A percentile compares a stretch with the other conserved stretches of the same genome.
These are phyloP conservation scores for Pleoardoris graminearum DNA, from an alignment of 2,329 filamentous ascomycete genomes.

Conservation along the genomic window DNA sequence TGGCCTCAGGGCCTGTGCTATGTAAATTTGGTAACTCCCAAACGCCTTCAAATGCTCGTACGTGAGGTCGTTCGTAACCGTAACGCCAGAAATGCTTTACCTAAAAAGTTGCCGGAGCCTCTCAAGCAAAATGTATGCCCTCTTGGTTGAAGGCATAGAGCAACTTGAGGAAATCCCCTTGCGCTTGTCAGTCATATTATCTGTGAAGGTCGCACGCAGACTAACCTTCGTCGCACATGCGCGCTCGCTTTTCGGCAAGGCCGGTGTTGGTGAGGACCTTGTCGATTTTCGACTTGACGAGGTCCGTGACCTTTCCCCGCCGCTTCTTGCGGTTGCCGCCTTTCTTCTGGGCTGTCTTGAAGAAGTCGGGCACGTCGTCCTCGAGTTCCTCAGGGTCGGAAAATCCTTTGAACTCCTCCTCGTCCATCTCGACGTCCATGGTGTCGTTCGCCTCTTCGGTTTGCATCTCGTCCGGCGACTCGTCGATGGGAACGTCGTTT, in stretches of 20 bases:
- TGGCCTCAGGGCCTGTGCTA: not conserved
- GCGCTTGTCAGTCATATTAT: too few species aligned
- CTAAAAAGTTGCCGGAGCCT: too few species aligned
- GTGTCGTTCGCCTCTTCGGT: conserved; percentile 41
- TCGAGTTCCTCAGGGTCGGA: conserved; percentile 61
- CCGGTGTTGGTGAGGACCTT: conserved; percentile 83
- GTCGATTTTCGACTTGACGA: conserved; percentile 85
- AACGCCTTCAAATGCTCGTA: conserved; percentile 16
- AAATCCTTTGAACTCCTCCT: conserved; percentile 53
- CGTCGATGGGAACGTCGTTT: conserved; percentile 78
- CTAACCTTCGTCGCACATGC: conserved; percentile 90
- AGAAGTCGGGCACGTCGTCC: conserved; percentile 80
- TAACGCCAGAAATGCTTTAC: too few species aligned
- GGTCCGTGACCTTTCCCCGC: conserved; percentile 76
- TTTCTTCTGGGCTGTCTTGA: conserved; percentile 68
- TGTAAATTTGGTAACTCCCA: conserved; percentile 26
- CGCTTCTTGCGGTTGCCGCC: conserved; percentile 65
- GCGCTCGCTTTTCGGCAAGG: conserved; percentile 77
- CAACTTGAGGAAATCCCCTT: too few species aligned
- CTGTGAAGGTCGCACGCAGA: too few species aligned
- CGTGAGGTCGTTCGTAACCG: not conserved
- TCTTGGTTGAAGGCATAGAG: conserved; percentile 86
- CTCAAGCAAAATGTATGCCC: conserved; percentile 75
- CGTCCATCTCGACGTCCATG: conserved; percentile 50
- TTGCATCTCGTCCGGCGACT: conserved; percentile 46